phyloP scores from a whole-genome alignment of 2,329 filamentous ascomycete genomes.

The Cladosporium colombiae region DNA sequence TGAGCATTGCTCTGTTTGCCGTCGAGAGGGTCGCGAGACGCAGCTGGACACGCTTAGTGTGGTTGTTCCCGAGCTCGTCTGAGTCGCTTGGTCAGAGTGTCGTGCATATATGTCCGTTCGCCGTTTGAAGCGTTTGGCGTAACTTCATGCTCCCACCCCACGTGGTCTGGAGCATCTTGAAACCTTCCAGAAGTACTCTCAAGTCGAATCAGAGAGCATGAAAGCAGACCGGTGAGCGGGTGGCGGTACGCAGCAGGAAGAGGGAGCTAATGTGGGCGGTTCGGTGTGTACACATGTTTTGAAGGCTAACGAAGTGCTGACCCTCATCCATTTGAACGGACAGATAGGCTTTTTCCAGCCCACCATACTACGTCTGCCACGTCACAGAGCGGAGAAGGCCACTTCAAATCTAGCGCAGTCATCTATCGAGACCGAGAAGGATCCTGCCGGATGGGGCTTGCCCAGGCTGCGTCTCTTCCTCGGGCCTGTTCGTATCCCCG shows the following conservation, averaged over 20 bases:
- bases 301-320: conserved; percentile 14
- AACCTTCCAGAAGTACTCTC: conserved; percentile 11
- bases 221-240: conserved; percentile 20
- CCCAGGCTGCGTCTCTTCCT: conserved; percentile 39
- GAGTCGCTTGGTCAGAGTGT: conserved; percentile 12
- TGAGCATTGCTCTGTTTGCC: conserved; percentile 11
- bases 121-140: conserved; percentile 7
- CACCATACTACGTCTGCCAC: conserved; percentile 51
- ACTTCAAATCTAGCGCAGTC: conserved; percentile 50
- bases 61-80: conserved; percentile 13
- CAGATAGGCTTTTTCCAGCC: conserved; percentile 26
- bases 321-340: conserved; percentile 19
- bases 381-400: conserved; percentile 55
- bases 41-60: conserved; percentile 8
- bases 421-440: conserved; percentile 30
- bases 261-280: conserved; percentile 6
- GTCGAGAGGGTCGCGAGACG: conserved; percentile 6
- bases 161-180: neutral
- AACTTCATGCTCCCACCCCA: conserved; percentile 1
- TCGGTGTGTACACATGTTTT: conserved; percentile 15
- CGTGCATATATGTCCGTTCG: conserved; percentile 14
- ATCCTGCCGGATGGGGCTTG: conserved; percentile 38
- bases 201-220: conserved; percentile 11
- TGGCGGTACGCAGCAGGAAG: neutral
- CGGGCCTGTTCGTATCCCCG: conserved; percentile 25